Conservation (phyloP, 148 eudicot species). For the Spergularia marina region DNA sequence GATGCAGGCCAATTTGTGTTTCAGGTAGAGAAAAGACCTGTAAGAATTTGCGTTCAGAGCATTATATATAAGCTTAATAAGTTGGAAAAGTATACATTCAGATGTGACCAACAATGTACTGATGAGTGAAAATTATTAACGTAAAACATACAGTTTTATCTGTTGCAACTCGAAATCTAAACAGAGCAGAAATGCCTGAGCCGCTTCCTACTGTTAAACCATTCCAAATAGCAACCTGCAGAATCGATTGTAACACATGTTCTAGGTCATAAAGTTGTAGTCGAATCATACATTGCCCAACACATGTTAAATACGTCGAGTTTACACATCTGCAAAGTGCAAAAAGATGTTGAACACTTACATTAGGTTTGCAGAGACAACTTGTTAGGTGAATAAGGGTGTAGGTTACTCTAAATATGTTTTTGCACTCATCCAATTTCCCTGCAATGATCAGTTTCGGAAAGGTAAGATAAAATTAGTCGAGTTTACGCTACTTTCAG, state of each 20-base stretch:
- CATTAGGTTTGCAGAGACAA: constrained; percentile 10
- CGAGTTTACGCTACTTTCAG: background rate
- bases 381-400: constrained; percentile 19
- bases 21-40: constrained; percentile 16
- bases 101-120: background rate
- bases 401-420: constrained; percentile 6
- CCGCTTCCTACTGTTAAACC: constrained; percentile 19
- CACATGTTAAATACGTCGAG: no score
- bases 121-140: background rate
- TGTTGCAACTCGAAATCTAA: constrained; percentile 5
- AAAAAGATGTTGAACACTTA: background rate
- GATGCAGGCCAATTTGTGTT: constrained; percentile 18
- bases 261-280: no score
- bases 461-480: background rate
- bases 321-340: no score
- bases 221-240: constrained; percentile 15
- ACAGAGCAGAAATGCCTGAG: constrained; percentile 12
- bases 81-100: no score
- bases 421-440: constrained; percentile 17
- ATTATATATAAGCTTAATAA: background rate
- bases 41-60: background rate
- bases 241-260: background rate
- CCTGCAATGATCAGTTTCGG: background rate
- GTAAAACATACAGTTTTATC: constrained; percentile 15
- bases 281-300: no score